Evolutionary conservation across 306 rosid species (phyloP).

Genomic region (Quercus bicolor): DNA sequence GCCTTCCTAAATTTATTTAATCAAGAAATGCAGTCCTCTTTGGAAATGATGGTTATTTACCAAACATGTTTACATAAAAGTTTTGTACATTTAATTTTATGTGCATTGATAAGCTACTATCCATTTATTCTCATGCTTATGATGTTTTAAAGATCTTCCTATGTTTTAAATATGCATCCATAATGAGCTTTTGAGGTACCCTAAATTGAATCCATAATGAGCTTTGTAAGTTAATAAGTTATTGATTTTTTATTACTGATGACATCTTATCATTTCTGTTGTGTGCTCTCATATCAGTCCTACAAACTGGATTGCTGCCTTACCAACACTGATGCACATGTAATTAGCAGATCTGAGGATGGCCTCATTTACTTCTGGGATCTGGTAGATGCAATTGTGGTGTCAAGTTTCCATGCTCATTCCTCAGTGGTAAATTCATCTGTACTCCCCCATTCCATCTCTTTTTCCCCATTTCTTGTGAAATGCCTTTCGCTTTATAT

Average conservation of each 20-base stretch:
- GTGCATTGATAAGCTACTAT: neutral
- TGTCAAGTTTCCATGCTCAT: slow-evolving; percentile 77
- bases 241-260: neutral
- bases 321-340: slow-evolving; percentile 83
- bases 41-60: neutral
- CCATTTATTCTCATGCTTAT: neutral
- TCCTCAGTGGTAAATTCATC: slow-evolving; percentile 64
- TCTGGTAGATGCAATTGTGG: slow-evolving; percentile 84
- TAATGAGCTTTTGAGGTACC: slow-evolving; percentile 1
- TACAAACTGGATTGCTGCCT: slow-evolving; percentile 93
- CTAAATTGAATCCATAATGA: neutral
- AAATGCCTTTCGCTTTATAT: neutral
- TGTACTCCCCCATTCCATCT: no score
- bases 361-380: slow-evolving; percentile 87
- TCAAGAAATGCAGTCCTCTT: neutral
- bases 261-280: slow-evolving; percentile 18
- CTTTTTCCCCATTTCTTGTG: no score
- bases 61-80: neutral
- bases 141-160: neutral
- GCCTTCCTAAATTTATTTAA: neutral
- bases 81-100: neutral
- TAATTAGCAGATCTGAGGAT: slow-evolving; percentile 89
- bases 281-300: slow-evolving; percentile 45
- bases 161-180: neutral
- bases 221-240: neutral